Base-by-base conservation (phyloP, 768 basidiomycete genomes). In the Thelephora ganbajun region DNA sequence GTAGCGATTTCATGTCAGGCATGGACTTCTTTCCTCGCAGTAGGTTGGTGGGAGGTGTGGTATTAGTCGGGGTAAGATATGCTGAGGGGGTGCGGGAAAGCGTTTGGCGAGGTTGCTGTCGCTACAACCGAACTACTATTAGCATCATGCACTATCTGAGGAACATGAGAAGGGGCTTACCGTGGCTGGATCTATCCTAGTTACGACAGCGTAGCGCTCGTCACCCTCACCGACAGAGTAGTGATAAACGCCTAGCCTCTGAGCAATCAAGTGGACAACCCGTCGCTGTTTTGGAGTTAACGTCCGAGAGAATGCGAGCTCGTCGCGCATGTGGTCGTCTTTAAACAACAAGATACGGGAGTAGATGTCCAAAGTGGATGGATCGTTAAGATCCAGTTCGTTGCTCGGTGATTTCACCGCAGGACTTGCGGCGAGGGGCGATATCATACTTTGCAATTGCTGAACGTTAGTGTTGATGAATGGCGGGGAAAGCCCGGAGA, bases 21-120 rank as follows among this genome's bases (percentile, higher is more conserved):
- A 98, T 98, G 19, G 91, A 94, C 67, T 96, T 96, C 72, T 98
- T 98, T 63, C 83, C 79, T 36, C 93, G 81, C 47, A 97, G 74
- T 36, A 78, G 69, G 47, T 58, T 67, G 14, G 63, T 62, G 43
- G 68, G 71, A 54, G 64, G 69, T 54, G 68, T 67, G 49, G 64
- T 66, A 48, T 66, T 71, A 57, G 59, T 57, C 62, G 81, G 73
- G 11, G 75, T 72, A 19, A 89, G 73, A 59, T 88, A 90, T 7
- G 84, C 79, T 11, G 87, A 87, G 14, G 86, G 85, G 4, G 83
- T 80, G 43, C 88, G 82, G 19, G 83, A 82, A 55, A 89, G 73
- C 16, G 85, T 86, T 52, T 85, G 77, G 26, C 69, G 70, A 50
- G 70, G 72, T 42, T 64, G 75, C 47, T 70, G 70, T 57, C 59